A percentile compares a stretch with the other conserved stretches of the same genome.
Conservation (phyloP, 1,284 basidiomycete species). For the Cutaneotrichosporon cyanovorans region DNA sequence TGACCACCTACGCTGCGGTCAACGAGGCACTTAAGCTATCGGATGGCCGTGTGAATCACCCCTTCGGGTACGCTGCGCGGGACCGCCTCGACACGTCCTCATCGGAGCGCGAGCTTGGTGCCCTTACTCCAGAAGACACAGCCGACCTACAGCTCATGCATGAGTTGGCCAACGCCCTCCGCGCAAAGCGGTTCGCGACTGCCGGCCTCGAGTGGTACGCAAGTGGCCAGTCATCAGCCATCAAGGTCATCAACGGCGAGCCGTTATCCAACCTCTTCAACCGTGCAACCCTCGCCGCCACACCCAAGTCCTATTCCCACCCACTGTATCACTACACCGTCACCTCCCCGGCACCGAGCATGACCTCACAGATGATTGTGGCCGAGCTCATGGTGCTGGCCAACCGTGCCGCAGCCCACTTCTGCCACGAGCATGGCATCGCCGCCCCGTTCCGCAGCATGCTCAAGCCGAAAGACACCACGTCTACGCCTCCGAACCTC, state of each 20-base stretch:
- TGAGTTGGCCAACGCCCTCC: slow-evolving; percentile 34
- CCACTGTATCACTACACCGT: slow-evolving; percentile 5
- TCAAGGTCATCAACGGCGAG: slow-evolving; percentile 14
- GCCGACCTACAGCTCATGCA: slow-evolving; percentile 48
- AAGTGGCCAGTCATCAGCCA: slow-evolving; percentile 3
- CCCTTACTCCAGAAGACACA: slow-evolving; percentile 16
- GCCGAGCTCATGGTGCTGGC: slow-evolving; percentile 80
- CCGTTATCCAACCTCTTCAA: slow-evolving; percentile 21
- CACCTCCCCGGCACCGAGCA: not conserved
- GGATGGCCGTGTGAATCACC: slow-evolving; percentile 12
- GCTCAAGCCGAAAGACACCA: slow-evolving; percentile 36
- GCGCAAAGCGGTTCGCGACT: slow-evolving; percentile 22
- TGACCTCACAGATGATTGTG: slow-evolving; percentile 49
- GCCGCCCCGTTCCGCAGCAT: slow-evolving; percentile 61
- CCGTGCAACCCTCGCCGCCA: slow-evolving; percentile 16
- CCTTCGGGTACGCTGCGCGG: slow-evolving; percentile 25
- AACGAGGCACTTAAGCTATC: slow-evolving; percentile 53
- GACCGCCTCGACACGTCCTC: not conserved
- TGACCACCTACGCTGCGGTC: slow-evolving; percentile 63
- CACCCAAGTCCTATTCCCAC: slow-evolving; percentile 15
- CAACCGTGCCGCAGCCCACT: slow-evolving; percentile 66
- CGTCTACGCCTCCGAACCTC: not conserved
- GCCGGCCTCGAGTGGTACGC: slow-evolving; percentile 30
- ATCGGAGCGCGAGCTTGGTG: not conserved
- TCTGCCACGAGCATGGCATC: slow-evolving; percentile 57